A percentile compares a stretch with the other conserved stretches of the same genome.
phyloP scores from a whole-genome alignment of 176 grass and related monocot species.

The Pontederia crassipes region DNA sequence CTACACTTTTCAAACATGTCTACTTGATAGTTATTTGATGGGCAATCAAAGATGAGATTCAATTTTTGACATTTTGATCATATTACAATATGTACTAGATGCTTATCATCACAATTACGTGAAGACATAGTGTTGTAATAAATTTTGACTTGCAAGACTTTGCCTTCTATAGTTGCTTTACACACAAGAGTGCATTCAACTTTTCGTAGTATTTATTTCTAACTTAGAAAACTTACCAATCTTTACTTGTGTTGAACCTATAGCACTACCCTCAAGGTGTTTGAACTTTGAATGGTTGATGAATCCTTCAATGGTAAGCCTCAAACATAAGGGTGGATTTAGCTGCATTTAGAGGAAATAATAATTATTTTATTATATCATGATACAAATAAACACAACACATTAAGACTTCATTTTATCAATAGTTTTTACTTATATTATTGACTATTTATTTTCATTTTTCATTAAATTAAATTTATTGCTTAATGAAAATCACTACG shows the following conservation, averaged over 20 bases:
- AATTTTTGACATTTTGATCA: slow-evolving; percentile 64
- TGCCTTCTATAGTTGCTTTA: slow-evolving; percentile 31
- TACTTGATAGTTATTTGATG: slow-evolving; percentile 38
- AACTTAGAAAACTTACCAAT: slow-evolving; percentile 38
- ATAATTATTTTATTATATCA: background rate
- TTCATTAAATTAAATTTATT: too few relatives aligned
- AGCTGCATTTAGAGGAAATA: slow-evolving; percentile 40
- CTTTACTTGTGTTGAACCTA: slow-evolving; percentile 52
- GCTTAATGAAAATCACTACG: too few relatives aligned
- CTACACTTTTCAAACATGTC: slow-evolving; percentile 33
- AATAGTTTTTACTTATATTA: too few relatives aligned
- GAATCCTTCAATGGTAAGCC: slow-evolving; percentile 52
- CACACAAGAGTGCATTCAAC: slow-evolving; percentile 40
- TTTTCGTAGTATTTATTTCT: slow-evolving; percentile 46
- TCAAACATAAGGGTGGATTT: slow-evolving; percentile 35
- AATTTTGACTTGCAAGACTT: slow-evolving; percentile 30
- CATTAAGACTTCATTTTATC: background rate
- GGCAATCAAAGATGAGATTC: slow-evolving; percentile 75
- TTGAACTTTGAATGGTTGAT: slow-evolving; percentile 53
- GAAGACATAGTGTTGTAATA: slow-evolving; percentile 35
- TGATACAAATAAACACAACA: background rate
- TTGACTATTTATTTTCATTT: too few relatives aligned
- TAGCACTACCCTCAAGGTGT: slow-evolving; percentile 35
- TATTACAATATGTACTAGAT: slow-evolving; percentile 61
- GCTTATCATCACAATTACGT: slow-evolving; percentile 41